These are phyloP conservation scores for Lolium rigidum DNA, from an alignment of 176 grass and related monocot species.

Conservation along the genomic window DNA sequence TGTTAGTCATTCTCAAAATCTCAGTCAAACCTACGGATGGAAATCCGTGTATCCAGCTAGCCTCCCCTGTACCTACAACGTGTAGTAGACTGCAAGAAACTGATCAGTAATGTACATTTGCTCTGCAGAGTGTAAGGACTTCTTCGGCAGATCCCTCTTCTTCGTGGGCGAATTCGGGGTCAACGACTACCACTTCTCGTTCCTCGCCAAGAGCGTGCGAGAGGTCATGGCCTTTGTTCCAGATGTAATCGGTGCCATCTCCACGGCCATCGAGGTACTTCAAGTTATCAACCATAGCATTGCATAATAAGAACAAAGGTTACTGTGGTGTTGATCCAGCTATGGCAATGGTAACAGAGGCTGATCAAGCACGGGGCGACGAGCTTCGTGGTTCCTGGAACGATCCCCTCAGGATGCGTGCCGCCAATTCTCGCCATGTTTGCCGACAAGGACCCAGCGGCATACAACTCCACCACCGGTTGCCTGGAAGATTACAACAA, in stretches of 20 bases:
- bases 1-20: not conserved
- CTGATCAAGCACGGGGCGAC: constrained; percentile 42
- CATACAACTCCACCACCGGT: constrained; percentile 47
- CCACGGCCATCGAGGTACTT: constrained; percentile 55
- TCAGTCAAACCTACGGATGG: not conserved
- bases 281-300: not conserved
- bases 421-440: constrained; percentile 36
- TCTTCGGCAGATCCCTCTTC: constrained; percentile 59
- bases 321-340: not conserved
- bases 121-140: constrained; percentile 38
- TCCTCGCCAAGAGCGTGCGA: constrained; percentile 28
- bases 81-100: not conserved
- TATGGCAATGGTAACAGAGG: constrained; percentile 12
- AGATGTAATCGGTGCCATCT: constrained; percentile 35
- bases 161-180: constrained; percentile 47
- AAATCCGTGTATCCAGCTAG: not conserved
- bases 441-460: constrained; percentile 14
- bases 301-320: not conserved
- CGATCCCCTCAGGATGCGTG: constrained; percentile 43
- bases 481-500: constrained; percentile 55
- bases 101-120: not conserved
- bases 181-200: constrained; percentile 50
- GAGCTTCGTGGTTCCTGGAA: constrained; percentile 25
- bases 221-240: constrained; percentile 44
- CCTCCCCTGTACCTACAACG: not conserved